Evolutionary conservation across 1,139 yeast genomes (phyloP), one percentile per base, ranked within the genome.

Genomic region (Komagataea norvegica): DNA sequence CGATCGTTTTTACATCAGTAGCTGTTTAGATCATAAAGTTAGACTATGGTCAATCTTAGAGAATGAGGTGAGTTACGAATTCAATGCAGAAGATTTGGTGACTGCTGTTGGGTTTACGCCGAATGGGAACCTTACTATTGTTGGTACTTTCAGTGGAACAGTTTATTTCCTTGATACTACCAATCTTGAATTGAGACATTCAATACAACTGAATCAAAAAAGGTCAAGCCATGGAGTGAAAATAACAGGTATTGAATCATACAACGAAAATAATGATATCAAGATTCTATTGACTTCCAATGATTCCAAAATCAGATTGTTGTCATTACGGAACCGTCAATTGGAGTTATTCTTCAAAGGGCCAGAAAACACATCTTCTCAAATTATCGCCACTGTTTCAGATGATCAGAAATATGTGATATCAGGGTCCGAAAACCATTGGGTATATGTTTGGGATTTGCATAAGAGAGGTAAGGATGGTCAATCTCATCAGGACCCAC

Each of bases 31-130:
- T 55, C 82, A 84, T 45, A 68, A 74, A 29, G 70, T 86, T n/a
- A 62, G 94, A 41, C 62, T 89, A 17, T 86, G 96, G 95, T 82
- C 91, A 3, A 79, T 89, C 25, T 67, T 89, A 30, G 96, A 88
- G 43, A 77, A 77, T 42, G 77, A 79, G 37, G 78, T 79, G 13
- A 59, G 69, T 15, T 70, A 56, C 47, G 56, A 61, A 39, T 57
- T 59, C 18, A 64, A 64, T 35, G 59, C 72, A 1, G 62, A 68
- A 1, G 68, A 62, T 36, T 60, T 79, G 42, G 73, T 85, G 10
- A 84, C 94, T 0, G 85, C 93, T 1, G 68, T 81, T 25, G 72
- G 73, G 2, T 78, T 85, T 48, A 70, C 87, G 0, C 88, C 91
- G 0, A 77, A 77, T 51, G 94, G 94, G 0, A 63, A 67, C 19